A percentile compares a stretch with the other conserved stretches of the same genome.
phyloP scores from a whole-genome alignment of 148 eudicot genomes.

The Talinum fruticosum region DNA sequence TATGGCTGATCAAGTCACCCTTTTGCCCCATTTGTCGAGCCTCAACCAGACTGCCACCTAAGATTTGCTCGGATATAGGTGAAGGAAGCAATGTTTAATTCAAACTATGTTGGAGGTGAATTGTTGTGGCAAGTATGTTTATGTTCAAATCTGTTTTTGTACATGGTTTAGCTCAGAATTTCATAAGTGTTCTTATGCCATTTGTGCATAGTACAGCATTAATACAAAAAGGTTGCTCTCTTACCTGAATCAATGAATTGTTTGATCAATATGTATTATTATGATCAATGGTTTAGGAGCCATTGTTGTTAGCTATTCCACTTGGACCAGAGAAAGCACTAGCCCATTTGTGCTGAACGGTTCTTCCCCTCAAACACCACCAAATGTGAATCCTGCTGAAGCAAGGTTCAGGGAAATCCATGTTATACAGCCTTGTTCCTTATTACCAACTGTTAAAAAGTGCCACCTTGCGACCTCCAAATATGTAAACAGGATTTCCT shows the following conservation, averaged over 20 bases:
- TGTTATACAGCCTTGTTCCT: too few relatives aligned
- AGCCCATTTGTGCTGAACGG: too few relatives aligned
- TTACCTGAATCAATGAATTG: not conserved
- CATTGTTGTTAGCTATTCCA: too few relatives aligned
- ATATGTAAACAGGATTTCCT: not conserved
- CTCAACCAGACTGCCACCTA: not conserved
- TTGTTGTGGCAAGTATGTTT: not conserved
- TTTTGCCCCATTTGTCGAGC: conserved; percentile 12
- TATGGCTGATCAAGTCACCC: conserved; percentile 29
- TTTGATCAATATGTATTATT: not conserved
- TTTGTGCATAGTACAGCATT: not conserved
- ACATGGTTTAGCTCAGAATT: not conserved
- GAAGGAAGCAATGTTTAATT: not conserved
- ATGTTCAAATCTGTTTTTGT: not conserved
- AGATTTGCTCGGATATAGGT: not conserved
- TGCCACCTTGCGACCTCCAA: too few relatives aligned
- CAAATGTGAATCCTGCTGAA: not conserved
- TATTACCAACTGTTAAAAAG: too few relatives aligned
- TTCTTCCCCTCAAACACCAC: too few relatives aligned
- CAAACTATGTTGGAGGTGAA: not conserved
- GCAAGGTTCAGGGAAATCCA: too few relatives aligned
- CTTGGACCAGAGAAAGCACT: too few relatives aligned
- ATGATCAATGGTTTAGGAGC: too few relatives aligned
- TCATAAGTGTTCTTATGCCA: not conserved
- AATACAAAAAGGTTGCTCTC: not conserved